Evolutionary conservation across 106 monocot species (phyloP).

Genomic region (Posidonia australis): DNA sequence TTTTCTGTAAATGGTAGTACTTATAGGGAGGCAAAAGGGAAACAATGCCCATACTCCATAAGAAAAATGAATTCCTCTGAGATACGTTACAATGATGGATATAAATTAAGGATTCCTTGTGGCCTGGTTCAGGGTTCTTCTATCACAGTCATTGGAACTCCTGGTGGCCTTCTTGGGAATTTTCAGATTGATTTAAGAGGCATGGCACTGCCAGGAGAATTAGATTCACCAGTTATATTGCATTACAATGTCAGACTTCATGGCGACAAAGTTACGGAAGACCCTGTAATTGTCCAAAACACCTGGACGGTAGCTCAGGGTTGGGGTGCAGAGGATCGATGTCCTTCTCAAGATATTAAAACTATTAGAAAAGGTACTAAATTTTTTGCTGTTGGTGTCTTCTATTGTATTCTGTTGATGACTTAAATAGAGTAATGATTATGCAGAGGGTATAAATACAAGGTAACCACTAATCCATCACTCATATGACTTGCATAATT

Average conservation of each 20-base stretch:
- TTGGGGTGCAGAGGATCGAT: slow-evolving; percentile 93
- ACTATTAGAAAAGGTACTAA: slow-evolving; percentile 43
- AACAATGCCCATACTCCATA: slow-evolving; percentile 87
- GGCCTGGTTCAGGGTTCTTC: slow-evolving; percentile 92
- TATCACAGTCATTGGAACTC: slow-evolving; percentile 78
- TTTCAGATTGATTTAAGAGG: slow-evolving; percentile 73
- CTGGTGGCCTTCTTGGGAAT: slow-evolving; percentile 66
- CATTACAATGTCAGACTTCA: slow-evolving; percentile 84
- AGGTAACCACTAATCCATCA: too few relatives aligned
- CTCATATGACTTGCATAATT: too few relatives aligned
- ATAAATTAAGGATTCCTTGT: slow-evolving; percentile 80
- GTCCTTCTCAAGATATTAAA: slow-evolving; percentile 48
- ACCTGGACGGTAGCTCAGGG: slow-evolving; percentile 77
- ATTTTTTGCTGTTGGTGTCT: not conserved
- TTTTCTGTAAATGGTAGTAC: slow-evolving; percentile 29
- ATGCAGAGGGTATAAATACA: too few relatives aligned
- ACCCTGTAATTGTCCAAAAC: slow-evolving; percentile 96
- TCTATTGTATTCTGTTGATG: not conserved
- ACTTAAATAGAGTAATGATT: too few relatives aligned
- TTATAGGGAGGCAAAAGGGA: slow-evolving; percentile 30
- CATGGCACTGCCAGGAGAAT: slow-evolving; percentile 68
- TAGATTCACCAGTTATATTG: slow-evolving; percentile 68
- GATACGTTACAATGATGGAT: slow-evolving; percentile 12
- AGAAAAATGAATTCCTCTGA: slow-evolving; percentile 71
- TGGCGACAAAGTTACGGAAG: slow-evolving; percentile 86